These are phyloP conservation scores for Boletus edulis DNA, from an alignment of 768 basidiomycete genomes.

Conservation along the genomic window DNA sequence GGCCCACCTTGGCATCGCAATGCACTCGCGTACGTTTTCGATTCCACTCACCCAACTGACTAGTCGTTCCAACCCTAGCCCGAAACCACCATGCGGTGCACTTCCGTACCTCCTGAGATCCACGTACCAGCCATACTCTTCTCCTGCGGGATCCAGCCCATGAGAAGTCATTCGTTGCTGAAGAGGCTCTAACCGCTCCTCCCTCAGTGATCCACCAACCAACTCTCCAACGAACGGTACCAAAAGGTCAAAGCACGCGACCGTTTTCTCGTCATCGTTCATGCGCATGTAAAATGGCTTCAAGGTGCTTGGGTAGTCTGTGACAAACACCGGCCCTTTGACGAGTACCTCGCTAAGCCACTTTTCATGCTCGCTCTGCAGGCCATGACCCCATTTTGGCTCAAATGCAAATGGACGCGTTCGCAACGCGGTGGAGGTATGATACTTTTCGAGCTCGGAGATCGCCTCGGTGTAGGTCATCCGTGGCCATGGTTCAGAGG, in stretches of 20 bases:
- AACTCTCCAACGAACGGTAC: slow-evolving; percentile 89
- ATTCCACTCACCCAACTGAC: slow-evolving; percentile 85
- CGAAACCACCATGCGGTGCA: slow-evolving; percentile 93
- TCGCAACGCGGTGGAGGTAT: slow-evolving; percentile 23
- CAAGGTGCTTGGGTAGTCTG: slow-evolving; percentile 75
- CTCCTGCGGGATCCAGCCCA: slow-evolving; percentile 42
- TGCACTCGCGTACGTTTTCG: slow-evolving; percentile 90
- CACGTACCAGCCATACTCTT: slow-evolving; percentile 66
- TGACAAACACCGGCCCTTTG: slow-evolving; percentile 83
- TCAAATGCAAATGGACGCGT: slow-evolving; percentile 46
- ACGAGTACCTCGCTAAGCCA: slow-evolving; percentile 76
- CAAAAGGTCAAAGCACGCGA: slow-evolving; percentile 95
- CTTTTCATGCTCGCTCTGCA: slow-evolving; percentile 91
- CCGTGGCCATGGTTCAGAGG: slow-evolving; percentile 53
- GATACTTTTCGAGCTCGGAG: slow-evolving; percentile 44
- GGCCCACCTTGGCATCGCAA: slow-evolving; percentile 89
- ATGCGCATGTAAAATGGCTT: slow-evolving; percentile 98
- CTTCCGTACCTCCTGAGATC: slow-evolving; percentile 84
- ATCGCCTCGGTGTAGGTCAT: slow-evolving; percentile 83
- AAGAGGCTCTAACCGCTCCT: slow-evolving; percentile 63
- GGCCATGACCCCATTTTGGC: slow-evolving; percentile 64
- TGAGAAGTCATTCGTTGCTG: slow-evolving; percentile 46
- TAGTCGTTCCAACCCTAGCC: slow-evolving; percentile 92
- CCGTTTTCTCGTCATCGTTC: slow-evolving; percentile 58
- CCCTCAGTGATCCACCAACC: slow-evolving; percentile 86